Evolutionary conservation across 208 protist genomes (phyloP).

Genomic region (Phytomonas serpens): DNA sequence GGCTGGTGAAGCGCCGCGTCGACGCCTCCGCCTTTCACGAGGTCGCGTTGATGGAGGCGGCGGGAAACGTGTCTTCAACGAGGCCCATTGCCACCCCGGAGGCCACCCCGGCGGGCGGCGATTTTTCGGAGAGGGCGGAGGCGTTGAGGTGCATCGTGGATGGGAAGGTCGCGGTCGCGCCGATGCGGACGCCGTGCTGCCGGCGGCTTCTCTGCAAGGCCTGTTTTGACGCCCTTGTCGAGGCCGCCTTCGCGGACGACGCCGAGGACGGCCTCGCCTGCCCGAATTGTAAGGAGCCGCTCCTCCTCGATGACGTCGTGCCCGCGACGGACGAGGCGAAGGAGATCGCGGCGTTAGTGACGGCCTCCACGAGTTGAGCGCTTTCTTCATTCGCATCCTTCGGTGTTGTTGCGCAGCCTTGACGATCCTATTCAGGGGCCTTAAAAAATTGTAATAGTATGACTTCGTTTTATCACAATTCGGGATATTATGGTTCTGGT

Average conservation of each 20-base stretch:
- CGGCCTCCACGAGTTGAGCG: background rate
- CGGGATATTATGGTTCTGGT: background rate
- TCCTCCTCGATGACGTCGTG: slow-evolving; percentile 65
- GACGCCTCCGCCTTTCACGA: slow-evolving; percentile 49
- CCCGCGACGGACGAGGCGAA: slow-evolving; percentile 41
- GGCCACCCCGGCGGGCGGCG: background rate
- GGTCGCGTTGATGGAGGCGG: slow-evolving; percentile 18
- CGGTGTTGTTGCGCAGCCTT: too few species aligned
- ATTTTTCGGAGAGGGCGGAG: background rate
- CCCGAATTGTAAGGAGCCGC: slow-evolving; percentile 52
- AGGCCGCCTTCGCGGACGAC: slow-evolving; percentile 38
- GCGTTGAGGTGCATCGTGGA: slow-evolving; percentile 37
- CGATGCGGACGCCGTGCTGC: slow-evolving; percentile 73
- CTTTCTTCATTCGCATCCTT: too few species aligned
- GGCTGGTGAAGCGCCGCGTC: slow-evolving; percentile 69
- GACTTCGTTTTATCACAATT: slow-evolving; percentile 5
- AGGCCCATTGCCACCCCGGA: background rate
- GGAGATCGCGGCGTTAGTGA: slow-evolving; percentile 28
- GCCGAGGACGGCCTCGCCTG: slow-evolving; percentile 33
- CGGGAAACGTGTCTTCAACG: slow-evolving; percentile 4
- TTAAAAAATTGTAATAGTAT: too few species aligned
- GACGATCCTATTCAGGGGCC: too few species aligned
- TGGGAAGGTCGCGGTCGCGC: slow-evolving; percentile 37
- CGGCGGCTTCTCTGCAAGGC: slow-evolving; percentile 35
- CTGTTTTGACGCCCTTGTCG: slow-evolving; percentile 57